Evolutionary conservation across 2,329 filamentous ascomycete species (phyloP), one percentile per base, ranked within the genome.

Genomic region (Aspergillus candidus): DNA sequence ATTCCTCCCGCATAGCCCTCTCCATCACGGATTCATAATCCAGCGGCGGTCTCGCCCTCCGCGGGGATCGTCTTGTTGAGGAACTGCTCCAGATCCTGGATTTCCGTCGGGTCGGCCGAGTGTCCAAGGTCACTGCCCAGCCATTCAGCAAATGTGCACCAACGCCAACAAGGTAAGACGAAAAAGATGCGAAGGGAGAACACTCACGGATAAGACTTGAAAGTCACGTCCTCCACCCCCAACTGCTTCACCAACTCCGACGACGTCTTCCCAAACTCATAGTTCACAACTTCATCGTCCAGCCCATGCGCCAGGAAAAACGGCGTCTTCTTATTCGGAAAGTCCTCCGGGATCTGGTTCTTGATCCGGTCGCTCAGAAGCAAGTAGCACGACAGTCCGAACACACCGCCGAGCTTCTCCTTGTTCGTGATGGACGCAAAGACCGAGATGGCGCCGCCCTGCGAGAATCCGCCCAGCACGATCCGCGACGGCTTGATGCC

Each of bases 291-390:
- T 11, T 76, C 76, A 65, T 98, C 91, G 1, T 69, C 70, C 49
- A 83, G 78, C n/a, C 93, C 93, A 57, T 97, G 93, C 11, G 79
- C 88, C 82, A 96, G 85, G 67, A 93, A 87, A 50, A 97, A 82
- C 1, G 86, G 86, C 1, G 88, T 95, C 33, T 84, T 74, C 66
- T 83, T 80, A 65, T 88, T 89, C 43, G 76, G 72, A 53, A 71
- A 77, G 18, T 69, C 64, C 34, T 76, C 72, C 2, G 77, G 72
- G 12, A 79, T 64, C 51, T 79, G 71, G 7, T 75, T 74, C 60
- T 77, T 73, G 53, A 88, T 65, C 60, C 83, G 84, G 50, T 77
- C 71, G 51, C 79, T 75, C 37, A 96, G 72, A 14, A 88, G 75
- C 54, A 96, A 69, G 68, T 94, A 97, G 57, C 81, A 84, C 11